Base-by-base conservation (phyloP, 1,139 yeast genomes). In the Saccharomyces hybrid region DNA sequence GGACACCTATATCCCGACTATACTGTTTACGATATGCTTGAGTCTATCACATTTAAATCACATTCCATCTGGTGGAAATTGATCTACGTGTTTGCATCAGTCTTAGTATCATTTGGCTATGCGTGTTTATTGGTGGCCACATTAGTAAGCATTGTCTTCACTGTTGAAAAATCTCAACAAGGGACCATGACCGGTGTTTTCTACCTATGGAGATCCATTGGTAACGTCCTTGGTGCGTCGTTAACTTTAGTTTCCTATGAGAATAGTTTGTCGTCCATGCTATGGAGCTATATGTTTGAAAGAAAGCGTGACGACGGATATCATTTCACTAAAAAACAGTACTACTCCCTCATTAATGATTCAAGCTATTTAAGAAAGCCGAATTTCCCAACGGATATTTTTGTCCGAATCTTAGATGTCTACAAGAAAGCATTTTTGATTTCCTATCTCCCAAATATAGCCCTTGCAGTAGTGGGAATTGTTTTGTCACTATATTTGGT, bases 211-310 rank as follows among this genome's bases (percentile, higher is more conserved):
- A 70, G 78, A 60, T 76, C 80, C 2, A 66, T 76, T 51, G 82
- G 82, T 27, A 74, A 74, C 53, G 78, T 76, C 13, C 58, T 75
- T 11, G 81, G 81, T 53, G 77, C 76, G 2, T 77, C 80, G 3
- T 60, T 76, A 3, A 68, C 78, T 0, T 61, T 78, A 27, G 70
- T 75, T 3, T 58, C 73, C 0, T 77, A 71, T 59, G 73, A 72
- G 50, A 64, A 64, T 47, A 61, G 64, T 6, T 58, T 75, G 49
- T 51, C 64, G 23, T 51, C 55, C 11, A 66, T 65, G 20, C 53
- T 75, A 32, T 64, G 68, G 61, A 60, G 57, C 6, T 73, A 64
- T 55, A 66, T 71, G 62, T 73, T 73, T 16, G 48, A 59, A 3
- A 51, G 47, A 2, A 47, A 57, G n/a, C 42, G 57, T 42, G 51